These are phyloP conservation scores for Pulveroboletus sp. DNA, from an alignment of 768 basidiomycete genomes.

Conservation along the genomic window DNA sequence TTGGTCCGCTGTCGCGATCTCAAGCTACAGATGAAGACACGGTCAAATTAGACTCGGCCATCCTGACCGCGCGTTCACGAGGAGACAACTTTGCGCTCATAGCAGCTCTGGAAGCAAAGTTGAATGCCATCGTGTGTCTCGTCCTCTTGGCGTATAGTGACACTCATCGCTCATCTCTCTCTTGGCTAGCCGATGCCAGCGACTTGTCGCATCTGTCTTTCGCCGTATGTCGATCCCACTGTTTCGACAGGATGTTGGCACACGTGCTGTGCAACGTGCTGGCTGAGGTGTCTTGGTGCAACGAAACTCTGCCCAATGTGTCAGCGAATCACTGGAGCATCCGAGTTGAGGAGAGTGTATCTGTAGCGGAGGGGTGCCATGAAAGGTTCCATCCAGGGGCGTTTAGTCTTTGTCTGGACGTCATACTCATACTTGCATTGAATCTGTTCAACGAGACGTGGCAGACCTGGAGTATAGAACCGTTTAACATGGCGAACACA, in stretches of 20 bases:
- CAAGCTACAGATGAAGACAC: constrained; percentile 29
- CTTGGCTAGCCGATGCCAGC: constrained; percentile 14
- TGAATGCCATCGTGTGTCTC: constrained; percentile 50
- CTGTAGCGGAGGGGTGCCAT: constrained; percentile 34
- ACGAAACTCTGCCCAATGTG: constrained; percentile 84
- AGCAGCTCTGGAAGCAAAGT: constrained; percentile 55
- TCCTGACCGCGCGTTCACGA: constrained; percentile 44
- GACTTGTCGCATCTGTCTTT: constrained; percentile 75
- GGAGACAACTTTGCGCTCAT: constrained; percentile 48
- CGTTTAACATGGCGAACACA: constrained; percentile 2
- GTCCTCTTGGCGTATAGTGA: constrained; percentile 13
- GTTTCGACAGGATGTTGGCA: constrained; percentile 87
- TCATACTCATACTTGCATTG: constrained; percentile 1
- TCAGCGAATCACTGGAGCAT: constrained; percentile 75
- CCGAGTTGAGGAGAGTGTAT: constrained; percentile 74
- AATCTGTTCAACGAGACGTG: not conserved
- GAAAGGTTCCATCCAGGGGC: too few species aligned
- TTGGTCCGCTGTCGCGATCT: not conserved
- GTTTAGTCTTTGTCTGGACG: not conserved
- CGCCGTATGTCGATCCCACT: constrained; percentile 72
- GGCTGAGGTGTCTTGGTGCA: constrained; percentile 78
- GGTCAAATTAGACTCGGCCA: constrained; percentile 45
- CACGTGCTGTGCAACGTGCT: constrained; percentile 77
- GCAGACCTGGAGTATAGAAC: constrained; percentile 1
- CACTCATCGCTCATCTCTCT: constrained; percentile 27